Evolutionary conservation across 768 basidiomycete species (phyloP), one percentile per base, ranked within the genome.

Genomic region (Leccinum broughii): DNA sequence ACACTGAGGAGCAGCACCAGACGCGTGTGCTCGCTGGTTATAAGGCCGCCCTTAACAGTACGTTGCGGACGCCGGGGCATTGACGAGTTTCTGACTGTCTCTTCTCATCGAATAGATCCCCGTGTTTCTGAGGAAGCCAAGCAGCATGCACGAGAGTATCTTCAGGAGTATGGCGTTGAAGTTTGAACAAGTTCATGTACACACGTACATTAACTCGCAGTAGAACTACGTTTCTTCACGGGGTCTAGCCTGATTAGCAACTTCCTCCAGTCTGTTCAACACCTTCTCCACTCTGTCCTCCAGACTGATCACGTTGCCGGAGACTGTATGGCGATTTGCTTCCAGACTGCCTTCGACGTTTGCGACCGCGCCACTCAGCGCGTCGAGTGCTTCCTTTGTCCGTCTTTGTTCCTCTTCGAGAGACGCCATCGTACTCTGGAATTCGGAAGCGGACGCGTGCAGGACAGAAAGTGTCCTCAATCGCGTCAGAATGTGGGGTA

Each of bases 401-500:
- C 83, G 82, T 55, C 80, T 80, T 66, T 95, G 90, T 62, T 92
- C 89, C 57, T 85, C 85, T 71, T 92, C 89, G 34, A 95, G 76
- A 52, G 80, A 72, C 15, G 80, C 75, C 4, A 98, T 77, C 3
- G 86, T 84, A 22, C 77, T 80, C 55, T 88, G 83, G 67, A 98
- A 95, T 26, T 88, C 83, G 2, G 87, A 82, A 0, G 96, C 93
- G 52, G 90, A 86, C 0, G 87, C 81, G 68, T 99, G 96, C 60
- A 99, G 74, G 0, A 85, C 70, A 9, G 92, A 87, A 4, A 99
- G 80, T 10, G 94, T 95, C 41, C 92, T 86, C 39, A 99, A 76
- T 14, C 96, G 90, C 4, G 90, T 86, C 26, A 99, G 83, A 24
- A 99, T 89, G 65, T 97, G 93, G 2, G 95, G 91, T 49, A 93